A percentile compares a stretch with the other conserved stretches of the same genome.
Evolutionary conservation across 306 rosid genomes (phyloP).

Genomic region (Castanea mollissima): DNA sequence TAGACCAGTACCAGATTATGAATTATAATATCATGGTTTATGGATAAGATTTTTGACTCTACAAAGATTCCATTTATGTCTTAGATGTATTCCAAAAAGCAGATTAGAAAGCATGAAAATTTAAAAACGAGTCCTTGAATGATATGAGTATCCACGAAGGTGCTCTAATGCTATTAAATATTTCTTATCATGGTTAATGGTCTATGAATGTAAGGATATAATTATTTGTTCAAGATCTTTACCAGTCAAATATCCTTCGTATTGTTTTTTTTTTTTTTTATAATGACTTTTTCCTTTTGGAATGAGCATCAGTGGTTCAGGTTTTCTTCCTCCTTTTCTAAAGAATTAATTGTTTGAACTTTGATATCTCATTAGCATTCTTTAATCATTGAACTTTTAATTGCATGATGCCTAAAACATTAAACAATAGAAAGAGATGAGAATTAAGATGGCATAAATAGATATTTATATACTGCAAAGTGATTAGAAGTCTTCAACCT

Average conservation of each 20-base stretch:
- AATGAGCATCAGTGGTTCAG: not conserved
- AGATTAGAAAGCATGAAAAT: not conserved
- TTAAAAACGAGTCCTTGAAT: not conserved
- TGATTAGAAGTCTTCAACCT: too few species aligned
- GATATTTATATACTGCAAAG: too few species aligned
- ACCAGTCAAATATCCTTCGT: constrained; percentile 10
- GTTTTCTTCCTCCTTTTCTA: not conserved
- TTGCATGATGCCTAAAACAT: too few species aligned
- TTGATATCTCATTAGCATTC: not conserved
- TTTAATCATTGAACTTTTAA: too few species aligned
- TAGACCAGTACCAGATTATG: not conserved
- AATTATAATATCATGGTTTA: not conserved
- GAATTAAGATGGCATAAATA: too few species aligned
- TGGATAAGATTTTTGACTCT: not conserved
- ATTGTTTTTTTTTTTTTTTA: not conserved
- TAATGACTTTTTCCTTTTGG: too few species aligned
- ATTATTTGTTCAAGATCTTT: not conserved
- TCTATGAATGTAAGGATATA: not conserved
- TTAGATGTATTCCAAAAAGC: not conserved
- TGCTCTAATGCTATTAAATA: not conserved
- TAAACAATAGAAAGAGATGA: too few species aligned
- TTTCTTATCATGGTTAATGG: not conserved
- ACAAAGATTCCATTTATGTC: not conserved
- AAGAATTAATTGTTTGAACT: not conserved
- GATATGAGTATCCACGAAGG: not conserved